Base-by-base conservation (phyloP, 2,329 filamentous ascomycete genomes). In the Fusarium pseudograminearum region DNA sequence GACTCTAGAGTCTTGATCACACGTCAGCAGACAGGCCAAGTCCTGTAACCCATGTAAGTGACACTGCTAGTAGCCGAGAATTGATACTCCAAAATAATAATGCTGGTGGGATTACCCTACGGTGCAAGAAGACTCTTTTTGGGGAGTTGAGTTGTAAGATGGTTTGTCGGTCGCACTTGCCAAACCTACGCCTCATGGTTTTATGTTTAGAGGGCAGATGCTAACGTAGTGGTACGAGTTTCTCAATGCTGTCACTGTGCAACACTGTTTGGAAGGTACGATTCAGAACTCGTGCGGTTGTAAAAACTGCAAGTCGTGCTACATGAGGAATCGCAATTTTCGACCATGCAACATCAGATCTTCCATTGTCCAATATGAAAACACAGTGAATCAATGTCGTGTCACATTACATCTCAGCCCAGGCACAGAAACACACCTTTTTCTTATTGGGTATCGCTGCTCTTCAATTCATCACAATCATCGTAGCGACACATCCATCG, bases 371-470 rank as follows among this genome's bases (percentile, higher is more conserved):
- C 34, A 30, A 40, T 20, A 52, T 53, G 52, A 38, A 34, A 52
- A 48, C 52, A 45, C 33, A 46, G 33, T 41, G 45, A 57, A 57
- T 40, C 34, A 46, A 57, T 10, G 42, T 56, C 44, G 53, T 26
- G 67, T 70, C 42, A 55, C 67, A 70, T 28, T 62, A 57, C 61
- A 70, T 56, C 44, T 67, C 57, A 70, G 57, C 46, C 61, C 57
- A 67, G 57, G 67, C 56, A 63, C 67, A 57, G 50, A 50, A 47
- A 54, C 11, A 54, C 45, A 54, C 47, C 22, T 50, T 47, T 56
- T 69, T 34, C 66, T 66, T 57, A 26, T 38, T 36, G 50, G 47
- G 64, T 60, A 47, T 28, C 54, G 55, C 40, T 52, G 30, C 28
- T 15, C 26, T 45, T 30, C 24, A 56, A 30, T 34, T 52, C 20